These are phyloP conservation scores for Trichothecium sympodiale DNA, from an alignment of 2,329 filamentous ascomycete genomes.

Conservation along the genomic window DNA sequence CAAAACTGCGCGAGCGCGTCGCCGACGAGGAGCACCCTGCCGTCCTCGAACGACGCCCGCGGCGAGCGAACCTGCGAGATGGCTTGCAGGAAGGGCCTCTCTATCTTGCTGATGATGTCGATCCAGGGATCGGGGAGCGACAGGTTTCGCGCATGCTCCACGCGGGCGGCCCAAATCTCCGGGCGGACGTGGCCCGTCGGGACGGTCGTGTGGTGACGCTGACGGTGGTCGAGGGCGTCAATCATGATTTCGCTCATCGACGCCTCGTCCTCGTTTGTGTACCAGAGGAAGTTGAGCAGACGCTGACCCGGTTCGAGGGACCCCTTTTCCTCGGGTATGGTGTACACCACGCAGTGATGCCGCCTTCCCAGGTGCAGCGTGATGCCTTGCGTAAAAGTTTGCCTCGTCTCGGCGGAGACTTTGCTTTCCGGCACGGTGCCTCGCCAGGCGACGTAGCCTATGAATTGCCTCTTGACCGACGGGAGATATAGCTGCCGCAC, in stretches of 20 bases:
- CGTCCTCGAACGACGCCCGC: conserved; percentile 7
- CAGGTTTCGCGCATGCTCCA: not conserved
- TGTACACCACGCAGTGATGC: conserved; percentile 3
- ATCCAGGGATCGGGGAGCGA: conserved; percentile 1
- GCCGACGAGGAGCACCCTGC: conserved; percentile 8
- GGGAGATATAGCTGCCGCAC: conserved; percentile 1
- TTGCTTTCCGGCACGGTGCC: conserved; percentile 4
- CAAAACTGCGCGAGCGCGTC: conserved; percentile 7
- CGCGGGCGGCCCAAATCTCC: conserved; percentile 1
- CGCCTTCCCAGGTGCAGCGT: conserved; percentile 1
- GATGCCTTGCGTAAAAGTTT: conserved; percentile 1
- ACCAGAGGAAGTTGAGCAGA: conserved; percentile 6
- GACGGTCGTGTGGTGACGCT: conserved; percentile 3
- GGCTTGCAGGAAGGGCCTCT: conserved; percentile 10
- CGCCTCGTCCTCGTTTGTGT: conserved; percentile 2
- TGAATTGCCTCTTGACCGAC: not conserved
- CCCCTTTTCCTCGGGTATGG: conserved; percentile 3
- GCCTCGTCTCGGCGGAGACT: conserved; percentile 1
- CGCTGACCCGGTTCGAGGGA: conserved; percentile 1
- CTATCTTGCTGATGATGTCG: conserved; percentile 8
- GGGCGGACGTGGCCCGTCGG: not conserved
- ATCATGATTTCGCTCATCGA: conserved; percentile 3
- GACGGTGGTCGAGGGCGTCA: conserved; percentile 2
- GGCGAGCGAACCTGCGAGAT: conserved; percentile 10
- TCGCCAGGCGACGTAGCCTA: conserved; percentile 4